phyloP scores from a whole-genome alignment of 768 basidiomycete genomes.

The Dentipellis sp. region DNA sequence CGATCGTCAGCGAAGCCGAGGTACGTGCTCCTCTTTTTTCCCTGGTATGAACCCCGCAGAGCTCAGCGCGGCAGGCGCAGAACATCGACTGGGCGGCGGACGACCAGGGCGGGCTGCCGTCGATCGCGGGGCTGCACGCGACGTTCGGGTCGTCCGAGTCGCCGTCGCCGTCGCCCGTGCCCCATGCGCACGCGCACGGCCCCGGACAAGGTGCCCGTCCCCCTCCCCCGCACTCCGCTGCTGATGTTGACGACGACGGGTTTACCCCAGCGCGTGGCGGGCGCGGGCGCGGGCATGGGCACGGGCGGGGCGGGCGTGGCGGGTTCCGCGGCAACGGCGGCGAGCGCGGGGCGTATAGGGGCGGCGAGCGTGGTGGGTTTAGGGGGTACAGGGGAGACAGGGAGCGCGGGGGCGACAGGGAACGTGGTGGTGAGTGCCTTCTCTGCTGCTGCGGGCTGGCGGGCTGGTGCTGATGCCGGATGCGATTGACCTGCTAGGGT shows the following conservation, averaged over 20 bases:
- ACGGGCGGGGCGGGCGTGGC: constrained; percentile 10
- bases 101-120: constrained; percentile 71
- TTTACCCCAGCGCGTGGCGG: constrained; percentile 28
- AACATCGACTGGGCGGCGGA: constrained; percentile 79
- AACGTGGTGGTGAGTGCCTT: constrained; percentile 6
- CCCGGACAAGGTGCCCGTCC: background rate
- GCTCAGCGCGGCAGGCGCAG: constrained; percentile 6
- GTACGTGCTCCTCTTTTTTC: background rate
- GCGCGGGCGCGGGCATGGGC: constrained; percentile 8
- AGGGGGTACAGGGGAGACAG: constrained; percentile 23
- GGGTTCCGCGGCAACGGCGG: constrained; percentile 15
- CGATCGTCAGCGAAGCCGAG: background rate
- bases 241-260: constrained; percentile 47
- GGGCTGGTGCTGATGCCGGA: background rate
- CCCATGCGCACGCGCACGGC: constrained; percentile 7
- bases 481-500: constrained; percentile 2
- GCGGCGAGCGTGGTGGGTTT: constrained; percentile 39
- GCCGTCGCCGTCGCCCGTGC: constrained; percentile 25
- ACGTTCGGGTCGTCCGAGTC: constrained; percentile 60
- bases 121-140: constrained; percentile 67
- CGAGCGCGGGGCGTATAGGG: constrained; percentile 1
- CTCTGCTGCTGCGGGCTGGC: background rate
- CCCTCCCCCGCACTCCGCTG: constrained; percentile 11
- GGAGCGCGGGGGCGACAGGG: constrained; percentile 5
- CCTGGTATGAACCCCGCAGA: background rate